Conservation (phyloP, 2,329 filamentous ascomycete genomes). For the Waltergamsia citrina region DNA sequence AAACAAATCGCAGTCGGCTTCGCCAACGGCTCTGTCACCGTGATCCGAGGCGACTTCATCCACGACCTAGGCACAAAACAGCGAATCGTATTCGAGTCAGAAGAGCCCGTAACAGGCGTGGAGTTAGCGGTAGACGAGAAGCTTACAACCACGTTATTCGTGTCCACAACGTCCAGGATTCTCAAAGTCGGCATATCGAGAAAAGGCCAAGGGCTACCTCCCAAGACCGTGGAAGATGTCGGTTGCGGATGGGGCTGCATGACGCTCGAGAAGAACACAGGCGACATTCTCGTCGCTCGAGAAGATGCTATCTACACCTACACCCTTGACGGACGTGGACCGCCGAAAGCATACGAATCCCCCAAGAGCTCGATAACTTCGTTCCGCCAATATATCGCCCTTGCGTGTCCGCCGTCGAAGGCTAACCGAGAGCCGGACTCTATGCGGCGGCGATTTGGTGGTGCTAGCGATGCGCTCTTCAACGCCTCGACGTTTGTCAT, state of each 20-base stretch:
- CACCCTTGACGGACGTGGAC: conserved; percentile 71
- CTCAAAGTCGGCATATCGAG: conserved; percentile 80
- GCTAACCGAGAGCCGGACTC: conserved; percentile 48
- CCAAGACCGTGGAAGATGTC: conserved; percentile 78
- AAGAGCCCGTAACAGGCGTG: conserved; percentile 90
- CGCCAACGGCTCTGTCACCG: conserved; percentile 86
- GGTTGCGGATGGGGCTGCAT: conserved; percentile 95
- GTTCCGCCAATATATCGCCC: conserved; percentile 76
- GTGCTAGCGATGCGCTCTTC: conserved; percentile 64
- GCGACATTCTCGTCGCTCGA: conserved; percentile 82
- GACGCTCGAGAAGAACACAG: conserved; percentile 70
- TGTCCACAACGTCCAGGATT: conserved; percentile 83
- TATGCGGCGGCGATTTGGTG: conserved; percentile 63
- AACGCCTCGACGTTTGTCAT: conserved; percentile 82
- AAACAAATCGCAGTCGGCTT: conserved; percentile 93
- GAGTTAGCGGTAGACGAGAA: conserved; percentile 57
- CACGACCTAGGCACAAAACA: conserved; percentile 93
- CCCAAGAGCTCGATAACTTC: conserved; percentile 74
- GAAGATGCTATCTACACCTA: conserved; percentile 97
- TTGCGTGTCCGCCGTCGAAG: conserved; percentile 67
- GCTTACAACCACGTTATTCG: conserved; percentile 74
- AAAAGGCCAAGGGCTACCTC: conserved; percentile 79
- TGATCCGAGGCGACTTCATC: conserved; percentile 88
- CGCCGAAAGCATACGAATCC: conserved; percentile 85
- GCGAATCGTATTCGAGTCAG: conserved; percentile 89